phyloP scores from a whole-genome alignment of 495 filamentous ascomycete species.

The Parathielavia appendiculata region DNA sequence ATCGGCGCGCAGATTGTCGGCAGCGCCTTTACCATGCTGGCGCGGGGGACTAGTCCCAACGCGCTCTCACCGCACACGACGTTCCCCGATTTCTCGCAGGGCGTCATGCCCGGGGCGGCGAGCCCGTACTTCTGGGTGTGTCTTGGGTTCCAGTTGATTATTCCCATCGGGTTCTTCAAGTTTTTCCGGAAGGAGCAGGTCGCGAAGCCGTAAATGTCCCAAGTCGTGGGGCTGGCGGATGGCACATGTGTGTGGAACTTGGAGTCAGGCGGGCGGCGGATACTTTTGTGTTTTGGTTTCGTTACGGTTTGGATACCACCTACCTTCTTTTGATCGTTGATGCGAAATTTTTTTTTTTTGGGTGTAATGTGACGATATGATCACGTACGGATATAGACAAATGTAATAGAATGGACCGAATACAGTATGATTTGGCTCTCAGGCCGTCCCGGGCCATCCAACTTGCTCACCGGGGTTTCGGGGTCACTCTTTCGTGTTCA shows the following conservation, averaged over 20 bases:
- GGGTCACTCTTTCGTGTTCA: too few relatives aligned
- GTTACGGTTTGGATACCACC: neutral
- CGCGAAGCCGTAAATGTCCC: slow-evolving; percentile 58
- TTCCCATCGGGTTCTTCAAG: slow-evolving; percentile 61
- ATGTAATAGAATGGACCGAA: neutral
- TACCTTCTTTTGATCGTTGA: neutral
- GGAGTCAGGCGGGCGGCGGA: neutral
- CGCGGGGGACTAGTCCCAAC: slow-evolving; percentile 54
- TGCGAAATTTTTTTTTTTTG: neutral
- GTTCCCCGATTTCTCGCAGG: slow-evolving; percentile 55
- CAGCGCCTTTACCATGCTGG: slow-evolving; percentile 52
- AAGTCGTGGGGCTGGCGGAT: neutral
- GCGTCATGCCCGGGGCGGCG: slow-evolving; percentile 42
- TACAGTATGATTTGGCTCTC: neutral
- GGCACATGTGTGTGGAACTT: neutral
- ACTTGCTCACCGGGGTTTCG: too few relatives aligned
- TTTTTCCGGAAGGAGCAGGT: slow-evolving; percentile 72
- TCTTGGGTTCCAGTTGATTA: slow-evolving; percentile 54
- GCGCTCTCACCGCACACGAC: slow-evolving; percentile 56
- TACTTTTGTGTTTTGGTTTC: neutral
- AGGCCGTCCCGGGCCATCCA: too few relatives aligned
- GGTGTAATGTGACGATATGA: neutral
- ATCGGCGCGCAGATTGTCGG: slow-evolving; percentile 55
- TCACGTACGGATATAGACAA: neutral
- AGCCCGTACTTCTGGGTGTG: slow-evolving; percentile 65